These are phyloP conservation scores for Cytospora piceae DNA, from an alignment of 2,329 filamentous ascomycete species.

Conservation along the genomic window DNA sequence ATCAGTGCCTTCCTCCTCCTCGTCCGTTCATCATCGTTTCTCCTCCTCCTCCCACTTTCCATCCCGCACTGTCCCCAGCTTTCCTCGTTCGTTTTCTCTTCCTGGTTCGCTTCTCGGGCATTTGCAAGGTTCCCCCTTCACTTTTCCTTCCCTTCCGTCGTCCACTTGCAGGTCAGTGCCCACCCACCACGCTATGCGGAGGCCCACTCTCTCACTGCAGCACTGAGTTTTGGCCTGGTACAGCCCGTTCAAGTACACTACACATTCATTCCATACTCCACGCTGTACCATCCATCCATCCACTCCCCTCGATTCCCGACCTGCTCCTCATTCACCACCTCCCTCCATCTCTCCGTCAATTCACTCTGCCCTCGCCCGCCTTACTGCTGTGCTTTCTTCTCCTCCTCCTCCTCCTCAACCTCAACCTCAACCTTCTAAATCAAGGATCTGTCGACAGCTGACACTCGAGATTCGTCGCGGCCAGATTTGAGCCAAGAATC, in stretches of 20 bases:
- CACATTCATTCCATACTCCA: constrained; percentile 16
- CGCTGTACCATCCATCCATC: constrained; percentile 24
- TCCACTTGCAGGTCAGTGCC: constrained; percentile 3
- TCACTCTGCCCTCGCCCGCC: constrained; percentile 11
- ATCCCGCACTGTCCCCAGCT: not conserved
- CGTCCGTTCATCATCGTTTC: not conserved
- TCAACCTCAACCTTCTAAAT: too few relatives aligned
- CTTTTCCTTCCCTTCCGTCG: not conserved
- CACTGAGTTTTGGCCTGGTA: not conserved
- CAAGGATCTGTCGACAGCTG: not conserved
- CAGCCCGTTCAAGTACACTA: not conserved
- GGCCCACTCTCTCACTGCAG: not conserved
- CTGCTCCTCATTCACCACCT: constrained; percentile 16
- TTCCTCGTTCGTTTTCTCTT: not conserved
- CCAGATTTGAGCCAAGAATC: constrained; percentile 11
- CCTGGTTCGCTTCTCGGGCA: constrained; percentile 2
- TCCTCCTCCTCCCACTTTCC: not conserved
- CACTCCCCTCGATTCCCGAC: constrained; percentile 19
- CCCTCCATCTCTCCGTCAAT: constrained; percentile 13
- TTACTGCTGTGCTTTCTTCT: constrained; percentile 30
- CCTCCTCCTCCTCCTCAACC: constrained; percentile 20
- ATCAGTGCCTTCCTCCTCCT: not conserved
- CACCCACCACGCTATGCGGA: not conserved
- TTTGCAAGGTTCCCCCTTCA: not conserved
- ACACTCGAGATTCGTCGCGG: not conserved